phyloP scores from a whole-genome alignment of 2,329 filamentous ascomycete genomes.

The Aspergillus sojae region DNA sequence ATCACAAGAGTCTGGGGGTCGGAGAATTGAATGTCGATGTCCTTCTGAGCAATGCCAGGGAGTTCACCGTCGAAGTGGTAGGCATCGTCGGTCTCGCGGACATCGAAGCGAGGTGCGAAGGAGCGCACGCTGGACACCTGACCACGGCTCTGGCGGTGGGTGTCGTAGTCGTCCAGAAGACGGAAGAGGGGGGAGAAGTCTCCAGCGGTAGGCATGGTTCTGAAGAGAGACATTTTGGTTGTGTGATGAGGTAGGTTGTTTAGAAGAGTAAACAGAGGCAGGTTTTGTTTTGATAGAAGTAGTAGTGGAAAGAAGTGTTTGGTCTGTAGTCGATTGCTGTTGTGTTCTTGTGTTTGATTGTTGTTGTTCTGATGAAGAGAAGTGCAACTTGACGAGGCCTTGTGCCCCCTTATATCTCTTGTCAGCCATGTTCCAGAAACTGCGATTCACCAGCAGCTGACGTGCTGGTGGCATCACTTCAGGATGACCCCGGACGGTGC shows the following conservation, averaged over 20 bases:
- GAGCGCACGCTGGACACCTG: conserved; percentile 25
- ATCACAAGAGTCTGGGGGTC: conserved; percentile 51
- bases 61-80: conserved; percentile 54
- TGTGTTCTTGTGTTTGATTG: conserved; percentile 9
- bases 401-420: conserved; percentile 24
- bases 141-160: conserved; percentile 34
- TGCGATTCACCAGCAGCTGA: conserved; percentile 4
- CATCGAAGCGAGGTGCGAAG: conserved; percentile 51
- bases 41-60: conserved; percentile 50
- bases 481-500: conserved; percentile 2
- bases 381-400: conserved; percentile 10
- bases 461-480: neutral
- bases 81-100: conserved; percentile 46
- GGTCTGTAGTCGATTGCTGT: neutral
- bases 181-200: conserved; percentile 50
- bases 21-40: conserved; percentile 50
- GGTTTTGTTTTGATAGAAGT: neutral
- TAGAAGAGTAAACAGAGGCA: neutral
- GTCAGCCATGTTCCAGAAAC: conserved; percentile 17
- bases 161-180: conserved; percentile 49
- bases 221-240: conserved; percentile 40
- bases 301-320: neutral
- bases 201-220: conserved; percentile 28
- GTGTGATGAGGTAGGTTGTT: conserved; percentile 1
- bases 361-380: conserved; percentile 7